Base-by-base conservation (phyloP, 2,329 filamentous ascomycete species). In the Paracoccidioides lutzii region DNA sequence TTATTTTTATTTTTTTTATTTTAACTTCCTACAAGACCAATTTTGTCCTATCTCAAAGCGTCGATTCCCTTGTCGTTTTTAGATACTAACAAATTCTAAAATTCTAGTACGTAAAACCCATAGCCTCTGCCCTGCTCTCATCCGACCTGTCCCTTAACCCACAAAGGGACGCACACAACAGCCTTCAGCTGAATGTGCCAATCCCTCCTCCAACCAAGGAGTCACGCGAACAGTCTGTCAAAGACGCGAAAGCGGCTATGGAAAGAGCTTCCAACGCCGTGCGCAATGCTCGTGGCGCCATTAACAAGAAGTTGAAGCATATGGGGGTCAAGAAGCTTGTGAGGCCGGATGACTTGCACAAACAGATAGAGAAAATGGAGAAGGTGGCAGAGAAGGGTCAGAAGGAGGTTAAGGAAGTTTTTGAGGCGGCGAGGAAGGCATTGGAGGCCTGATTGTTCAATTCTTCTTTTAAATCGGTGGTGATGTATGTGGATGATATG, bases 171-270 rank as follows among this genome's bases (percentile, higher is more conserved):
- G 59, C 69, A 3, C 68, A 73, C 54, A 75, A 77, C 53, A 59
- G 69, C 3, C 67, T 76, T 4, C 70, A 75, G 56, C 67, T 76
- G 43, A 71, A 72, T 46, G 66, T 77, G 35, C 67, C 71, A 5
- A 72, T 76, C 22, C 75, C 75, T 8, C 74, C 73, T 2, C 70
- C 70, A 5, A 76, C 73, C 2, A 72, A 73, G 56, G 75, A 77
- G 60, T 75, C 73, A 2, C 67, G 75, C 8, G 68, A 70, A 7
- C 67, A 72, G 53, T 70, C 70, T 3, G 63, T 73, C 5, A 65
- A 67, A 45, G 63, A 67, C 30, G 73, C 73, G 0, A 72, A 72
- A 58, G 65, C 65, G 22, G 71, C 70, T 6, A 73, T 72, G 62
- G 75, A 77, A 48, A 71, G 67, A 54, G 73, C 75, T 2, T 60